Evolutionary conservation across 805 yeast species (phyloP).

Genomic region (Nakazawaea ambrosiae): DNA sequence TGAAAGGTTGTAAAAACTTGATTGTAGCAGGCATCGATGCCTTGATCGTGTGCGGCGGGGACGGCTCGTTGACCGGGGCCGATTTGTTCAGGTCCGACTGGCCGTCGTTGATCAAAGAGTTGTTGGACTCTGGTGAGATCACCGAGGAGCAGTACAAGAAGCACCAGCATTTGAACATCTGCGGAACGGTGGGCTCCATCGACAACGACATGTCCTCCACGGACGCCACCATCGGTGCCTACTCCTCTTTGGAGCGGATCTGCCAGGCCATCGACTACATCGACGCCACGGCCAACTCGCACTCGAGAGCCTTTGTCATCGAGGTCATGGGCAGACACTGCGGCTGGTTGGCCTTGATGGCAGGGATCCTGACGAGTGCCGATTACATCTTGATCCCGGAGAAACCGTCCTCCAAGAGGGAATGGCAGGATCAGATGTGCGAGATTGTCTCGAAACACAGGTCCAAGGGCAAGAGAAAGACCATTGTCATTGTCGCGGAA

Average conservation of each 20-base stretch:
- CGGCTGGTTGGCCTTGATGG: slow-evolving; percentile 82
- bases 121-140: slow-evolving; percentile 37
- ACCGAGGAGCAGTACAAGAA: slow-evolving; percentile 37
- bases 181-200: slow-evolving; percentile 77
- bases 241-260: slow-evolving; percentile 69
- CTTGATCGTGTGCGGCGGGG: slow-evolving; percentile 76
- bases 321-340: slow-evolving; percentile 91
- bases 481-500: slow-evolving; percentile 77
- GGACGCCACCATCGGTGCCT: slow-evolving; percentile 77
- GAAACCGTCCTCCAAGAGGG: slow-evolving; percentile 54
- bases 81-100: slow-evolving; percentile 71
- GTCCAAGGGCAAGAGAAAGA: slow-evolving; percentile 65
- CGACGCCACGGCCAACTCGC: slow-evolving; percentile 79
- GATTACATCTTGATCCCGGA: slow-evolving; percentile 80
- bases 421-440: slow-evolving; percentile 66
- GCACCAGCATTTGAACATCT: slow-evolving; percentile 55
- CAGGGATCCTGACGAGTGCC: slow-evolving; percentile 76
- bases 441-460: slow-evolving; percentile 60
- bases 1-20: slow-evolving; percentile 58
- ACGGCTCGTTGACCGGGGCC: slow-evolving; percentile 79
- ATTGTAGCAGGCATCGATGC: slow-evolving; percentile 71
- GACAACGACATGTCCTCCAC: slow-evolving; percentile 84
- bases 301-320: slow-evolving; percentile 75
- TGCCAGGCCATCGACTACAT: slow-evolving; percentile 73
- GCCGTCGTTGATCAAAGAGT: slow-evolving; percentile 62